Evolutionary conservation across 169 alveolate species (phyloP), one percentile per base, ranked within the genome.

Genomic region (Eimeria maxima): DNA sequence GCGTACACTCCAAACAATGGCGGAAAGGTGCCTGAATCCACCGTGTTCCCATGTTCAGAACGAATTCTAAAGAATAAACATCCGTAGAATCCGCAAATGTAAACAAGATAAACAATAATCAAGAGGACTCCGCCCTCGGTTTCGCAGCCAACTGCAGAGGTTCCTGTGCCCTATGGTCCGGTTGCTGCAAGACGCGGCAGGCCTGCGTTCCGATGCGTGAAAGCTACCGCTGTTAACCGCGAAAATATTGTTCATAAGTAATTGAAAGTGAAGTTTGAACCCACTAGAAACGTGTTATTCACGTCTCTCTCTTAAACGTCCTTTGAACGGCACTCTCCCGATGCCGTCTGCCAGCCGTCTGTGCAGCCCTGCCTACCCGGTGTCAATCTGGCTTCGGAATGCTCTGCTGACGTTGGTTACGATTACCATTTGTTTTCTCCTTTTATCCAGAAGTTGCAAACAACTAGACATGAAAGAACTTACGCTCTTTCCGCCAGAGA

Each of bases 161-260:
- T 33, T 83, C 91, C 74, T 83, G 91, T 83, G 91, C 91, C 91
- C 91, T 83, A 50, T 83, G 91, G 91, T 83, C 91, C 74, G 91
- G 91, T 55, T 42, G 91, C 91, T 55, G 91, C 91, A 83, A 83
- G 76, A 83, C 91, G 74, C 76, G 76, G 91, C 71, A 83, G 76
- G 47, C 74, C 76, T 63, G 74, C 7, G 76, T 24, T 24, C 91
- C 91, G 91, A 83, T 83, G 45, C 91, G 55, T 29, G 55, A 55
- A 83, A 83, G 74, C 53, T 27, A 20, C 74, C 38, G 24, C 55
- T 50, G 65, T 14, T 18, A 22, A 29, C 6, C 20, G 11, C 69
- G 44, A 44, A 80, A 16, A 29, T 11, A 80, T 44, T 6, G 20
- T 47, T 45, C 57, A 38, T 11, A 80, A 45, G 7, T 22, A 45